Base-by-base conservation (phyloP, 805 yeast species). In the Lachancea sp. region DNA sequence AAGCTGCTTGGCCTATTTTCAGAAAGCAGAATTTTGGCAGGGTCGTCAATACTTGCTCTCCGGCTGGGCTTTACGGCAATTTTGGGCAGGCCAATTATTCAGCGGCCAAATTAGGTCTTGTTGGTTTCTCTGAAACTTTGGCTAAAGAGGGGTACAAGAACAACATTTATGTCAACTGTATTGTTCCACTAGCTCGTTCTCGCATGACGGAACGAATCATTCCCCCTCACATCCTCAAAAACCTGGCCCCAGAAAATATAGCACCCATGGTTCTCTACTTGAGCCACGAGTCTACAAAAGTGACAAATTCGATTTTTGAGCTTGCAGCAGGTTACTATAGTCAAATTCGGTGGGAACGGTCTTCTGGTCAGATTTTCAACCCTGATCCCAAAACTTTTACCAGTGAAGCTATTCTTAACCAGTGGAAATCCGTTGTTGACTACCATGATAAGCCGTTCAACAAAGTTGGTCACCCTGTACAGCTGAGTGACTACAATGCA, bases 71-170 rank as follows among this genome's bases (percentile, higher is more conserved):
- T 53, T 91, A 84, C 64, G 99, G 99, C 50, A 89, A 89, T 69
- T 91, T 90, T 68, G 99, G 99, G 41, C 99, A 91, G 70, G 79
- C 95, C 34, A 91, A 91, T 70, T 91, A 91, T 69, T 81, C 96
- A 1, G 90, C 96, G 25, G 97, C 96, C 18, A 91, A 91, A 67
- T 71, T 85, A 50, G 98, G 86, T 15, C 71, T 89, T 43, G 85
- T 91, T 46, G 98, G 97, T 10, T 79, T 91, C 56, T 84, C 95
- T 38, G 96, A 91, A 67, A 89, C 97, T 8, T 77, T 90, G 60
- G 95, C 97, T 20, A 90, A 88, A 69, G 99, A 91, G 69, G 99
- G 99, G 54, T 77, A 65, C 42, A 86, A 76, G 62, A 79, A 85
- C 70, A 88, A 89, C 69, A 91, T 91, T 62, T 71, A 72, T 50